Base-by-base conservation (phyloP, 176 grass and related monocot species). In the Carex littledalei region DNA sequence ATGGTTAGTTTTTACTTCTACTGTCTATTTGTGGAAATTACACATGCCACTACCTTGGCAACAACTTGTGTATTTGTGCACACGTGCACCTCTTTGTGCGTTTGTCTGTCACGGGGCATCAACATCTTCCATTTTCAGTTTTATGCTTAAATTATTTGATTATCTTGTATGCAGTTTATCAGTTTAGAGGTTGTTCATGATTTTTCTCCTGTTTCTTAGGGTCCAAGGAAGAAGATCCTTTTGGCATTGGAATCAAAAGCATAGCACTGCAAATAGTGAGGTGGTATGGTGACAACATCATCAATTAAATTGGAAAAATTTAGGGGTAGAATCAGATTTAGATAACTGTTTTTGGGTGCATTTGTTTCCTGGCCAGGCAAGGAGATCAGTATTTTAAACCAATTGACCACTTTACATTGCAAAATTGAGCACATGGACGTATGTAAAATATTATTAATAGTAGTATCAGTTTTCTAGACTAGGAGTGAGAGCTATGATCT, bases 161-260 rank as follows among this genome's bases (percentile, higher is more conserved):
- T 72, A 18, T 61, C 18, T 15, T 24, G 2, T 78, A 10, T 60
- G 41, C 63, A 73, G 81, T 60, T 50, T 50, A 50, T 55, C 52
- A 65, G 10, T 65, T 63, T 31, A 54, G 53, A 26, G 16, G 9
- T 41, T 47, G 47, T 21, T 47, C 13, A 80, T 87, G 1, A 57
- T 49, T 55, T 63, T 13, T 85, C 32, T 63, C 64, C 84, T 41
- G 59, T 89, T 59, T 87, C 87, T 84, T 89, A 99, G 97, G 97
- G 97, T 92, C 97, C 97, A 83, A 93, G 97, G 71, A 99, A 99
- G 81, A 99, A 99, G 91, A 99, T 99, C 67, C 87, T 93, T 29
- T 88, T 99, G 85, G 90, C 89, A 20, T 89, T 95, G 93, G 90
- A 92, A 87, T 89, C 93, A 4, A 91, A 90, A 92, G 85, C 80